Base-by-base conservation (phyloP, 805 yeast species). In the Ogataea minuta region DNA sequence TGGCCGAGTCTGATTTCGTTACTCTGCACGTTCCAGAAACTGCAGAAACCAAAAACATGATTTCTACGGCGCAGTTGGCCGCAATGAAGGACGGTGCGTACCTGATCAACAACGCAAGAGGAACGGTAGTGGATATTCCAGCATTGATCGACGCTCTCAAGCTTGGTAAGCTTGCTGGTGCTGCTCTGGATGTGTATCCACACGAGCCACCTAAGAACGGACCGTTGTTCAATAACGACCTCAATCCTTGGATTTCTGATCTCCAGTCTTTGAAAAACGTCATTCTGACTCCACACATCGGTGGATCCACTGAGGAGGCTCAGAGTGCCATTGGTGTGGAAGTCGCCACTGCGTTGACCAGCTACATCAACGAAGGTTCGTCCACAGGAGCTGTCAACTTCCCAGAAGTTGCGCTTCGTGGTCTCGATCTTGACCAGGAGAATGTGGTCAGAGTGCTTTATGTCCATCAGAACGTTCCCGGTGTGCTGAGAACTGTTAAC, bases 291-390 rank as follows among this genome's bases (percentile, higher is more conserved):
- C 99, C 99, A 23, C 99, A 93, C 63, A 93, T 93, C 54, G 99
- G 99, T 69, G 99, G 99, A 52, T 89, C 97, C 36, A 93, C 99
- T 33, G 98, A 91, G 68, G 99, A 93, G 73, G 99, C 99, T 26
- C 99, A 93, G 75, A 76, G 86, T 41, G 95, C 98, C 28, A 93
- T 93, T 60, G 99, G 99, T 70, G 72, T 91, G 45, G 99, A 93
- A 71, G 99, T 93, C 46, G 87, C 83, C 45, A 73, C 84, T 31
- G 81, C 95, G 27, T 74, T 93, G 57, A 74, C 90, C 50, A 87
- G 86, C 62, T 93, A 89, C 72, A 84, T 93, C 64, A 91, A 90
- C 68, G 98, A 91, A 73, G 99, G 99, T 72, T 74, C 80, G 57
- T 85, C 98, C 11, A 77, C 77, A 35, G 98, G 96, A 57, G 90